Conservation (phyloP, 1,139 yeast genomes). For the Geotrichum histeridarum region DNA sequence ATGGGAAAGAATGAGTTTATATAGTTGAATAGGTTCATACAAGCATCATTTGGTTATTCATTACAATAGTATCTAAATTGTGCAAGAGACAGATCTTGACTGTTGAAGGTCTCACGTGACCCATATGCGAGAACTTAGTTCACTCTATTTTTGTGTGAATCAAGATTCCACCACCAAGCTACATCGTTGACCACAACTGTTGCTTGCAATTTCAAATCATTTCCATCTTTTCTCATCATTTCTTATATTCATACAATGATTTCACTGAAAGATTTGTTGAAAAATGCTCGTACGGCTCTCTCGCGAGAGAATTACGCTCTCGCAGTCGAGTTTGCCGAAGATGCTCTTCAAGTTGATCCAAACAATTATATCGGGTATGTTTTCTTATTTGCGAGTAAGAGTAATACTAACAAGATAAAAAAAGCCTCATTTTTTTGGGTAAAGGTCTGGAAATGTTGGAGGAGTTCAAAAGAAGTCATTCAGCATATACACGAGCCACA, state of each 20-base stretch:
- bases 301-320: conserved; percentile 47
- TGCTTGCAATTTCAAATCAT: neutral
- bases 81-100: no score
- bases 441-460: conserved; percentile 49
- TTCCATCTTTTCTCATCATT: neutral
- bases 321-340: conserved; percentile 27
- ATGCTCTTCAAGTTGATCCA: conserved; percentile 42
- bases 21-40: no score
- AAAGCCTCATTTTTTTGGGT: conserved; percentile 42
- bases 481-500: conserved; percentile 54
- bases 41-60: no score
- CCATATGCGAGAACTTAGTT: no score
- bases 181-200: neutral
- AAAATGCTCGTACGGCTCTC: conserved; percentile 43
- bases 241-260: neutral
- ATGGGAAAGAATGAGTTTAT: neutral
- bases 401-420: conserved; percentile 9
- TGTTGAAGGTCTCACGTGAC: no score
- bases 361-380: conserved; percentile 61
- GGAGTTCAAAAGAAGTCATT: conserved; percentile 44
- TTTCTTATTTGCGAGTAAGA: conserved; percentile 26
- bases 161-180: neutral
- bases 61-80: no score
- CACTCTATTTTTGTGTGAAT: neutral
- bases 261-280: conserved; percentile 23